phyloP scores from a whole-genome alignment of 192 early-diverging fungal species.

The Mortierella alpina region DNA sequence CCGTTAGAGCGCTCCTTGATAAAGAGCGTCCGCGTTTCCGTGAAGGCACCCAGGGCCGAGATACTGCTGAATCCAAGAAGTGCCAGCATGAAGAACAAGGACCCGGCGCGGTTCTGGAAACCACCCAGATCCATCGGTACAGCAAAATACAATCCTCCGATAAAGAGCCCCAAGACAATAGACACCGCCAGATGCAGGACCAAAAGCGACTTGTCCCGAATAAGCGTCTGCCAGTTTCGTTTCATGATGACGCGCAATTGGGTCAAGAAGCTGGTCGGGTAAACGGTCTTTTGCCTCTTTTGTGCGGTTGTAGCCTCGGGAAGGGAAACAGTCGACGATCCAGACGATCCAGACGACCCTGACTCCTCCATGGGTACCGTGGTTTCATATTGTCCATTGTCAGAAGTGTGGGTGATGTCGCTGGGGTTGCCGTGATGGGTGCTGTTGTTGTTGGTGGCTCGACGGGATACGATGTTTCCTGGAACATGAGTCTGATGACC shows the following conservation, averaged over 20 bases:
- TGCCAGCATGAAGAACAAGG: slow-evolving; percentile 79
- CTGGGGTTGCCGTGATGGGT: slow-evolving; percentile 4
- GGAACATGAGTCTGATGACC: slow-evolving; percentile 14
- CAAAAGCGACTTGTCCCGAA: slow-evolving; percentile 80
- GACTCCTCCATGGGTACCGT: slow-evolving; percentile 10
- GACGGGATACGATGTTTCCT: slow-evolving; percentile 13
- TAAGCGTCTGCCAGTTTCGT: no score
- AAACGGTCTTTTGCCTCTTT: slow-evolving; percentile 75
- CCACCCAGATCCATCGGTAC: slow-evolving; percentile 71
- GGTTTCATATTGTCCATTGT: slow-evolving; percentile 8
- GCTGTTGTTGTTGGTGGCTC: not conserved
- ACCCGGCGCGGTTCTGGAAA: slow-evolving; percentile 81
- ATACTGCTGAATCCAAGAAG: slow-evolving; percentile 78
- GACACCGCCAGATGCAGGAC: slow-evolving; percentile 77
- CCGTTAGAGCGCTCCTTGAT: slow-evolving; percentile 77
- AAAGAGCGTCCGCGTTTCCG: slow-evolving; percentile 71
- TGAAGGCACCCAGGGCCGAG: slow-evolving; percentile 72
- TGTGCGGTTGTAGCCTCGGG: slow-evolving; percentile 4
- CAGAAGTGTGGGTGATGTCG: slow-evolving; percentile 19
- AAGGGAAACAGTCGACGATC: not conserved
- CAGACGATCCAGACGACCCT: slow-evolving; percentile 5
- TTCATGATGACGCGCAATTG: no score
- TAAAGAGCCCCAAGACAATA: slow-evolving; percentile 71
- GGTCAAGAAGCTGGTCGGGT: slow-evolving; percentile 11
- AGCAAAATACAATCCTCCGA: slow-evolving; percentile 71